A percentile compares a stretch with the other conserved stretches of the same genome.
Conservation (phyloP, 78 protist genomes). For the Tieghemostelium lacteum region DNA sequence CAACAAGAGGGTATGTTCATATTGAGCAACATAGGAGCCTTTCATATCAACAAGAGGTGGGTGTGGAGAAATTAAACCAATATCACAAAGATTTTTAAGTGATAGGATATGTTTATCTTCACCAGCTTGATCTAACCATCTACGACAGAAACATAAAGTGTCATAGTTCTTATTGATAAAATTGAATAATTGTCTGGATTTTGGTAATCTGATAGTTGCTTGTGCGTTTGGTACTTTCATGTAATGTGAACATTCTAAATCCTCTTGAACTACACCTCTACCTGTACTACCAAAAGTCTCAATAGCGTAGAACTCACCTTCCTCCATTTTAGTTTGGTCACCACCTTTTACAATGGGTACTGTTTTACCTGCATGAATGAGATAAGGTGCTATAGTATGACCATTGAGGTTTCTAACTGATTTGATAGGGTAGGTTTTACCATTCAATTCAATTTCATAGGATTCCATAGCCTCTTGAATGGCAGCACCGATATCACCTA, state of each 20-base stretch:
- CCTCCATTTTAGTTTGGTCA: conserved; percentile 91
- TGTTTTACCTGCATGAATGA: conserved; percentile 97
- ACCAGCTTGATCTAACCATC: conserved; percentile 72
- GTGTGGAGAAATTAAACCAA: conserved; percentile 85
- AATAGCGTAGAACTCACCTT: conserved; percentile 99
- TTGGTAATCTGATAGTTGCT: conserved; percentile 53
- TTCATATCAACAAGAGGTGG: conserved; percentile 97
- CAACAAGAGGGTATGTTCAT: conserved; percentile 96
- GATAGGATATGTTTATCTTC: conserved; percentile 82
- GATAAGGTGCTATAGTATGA: conserved; percentile 96
- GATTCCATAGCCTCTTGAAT: conserved; percentile 98
- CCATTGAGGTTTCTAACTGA: conserved; percentile 97
- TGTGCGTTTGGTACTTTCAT: conserved; percentile 84
- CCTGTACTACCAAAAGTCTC: conserved; percentile 98
- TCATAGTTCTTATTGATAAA: conserved; percentile 93
- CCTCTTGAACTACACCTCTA: conserved; percentile 90
- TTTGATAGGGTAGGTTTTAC: conserved; percentile 92
- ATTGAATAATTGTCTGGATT: conserved; percentile 89
- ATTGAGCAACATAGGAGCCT: conserved; percentile 97
- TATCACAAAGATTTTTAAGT: conserved; percentile 90
- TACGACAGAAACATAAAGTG: conserved; percentile 97
- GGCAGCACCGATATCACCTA: conserved; percentile 96
- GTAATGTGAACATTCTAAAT: conserved; percentile 96
- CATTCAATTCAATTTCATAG: conserved; percentile 96
- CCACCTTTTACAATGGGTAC: conserved; percentile 97